These are phyloP conservation scores for Eutrema salsugineum DNA, from an alignment of 441 rosid species.

Conservation along the genomic window DNA sequence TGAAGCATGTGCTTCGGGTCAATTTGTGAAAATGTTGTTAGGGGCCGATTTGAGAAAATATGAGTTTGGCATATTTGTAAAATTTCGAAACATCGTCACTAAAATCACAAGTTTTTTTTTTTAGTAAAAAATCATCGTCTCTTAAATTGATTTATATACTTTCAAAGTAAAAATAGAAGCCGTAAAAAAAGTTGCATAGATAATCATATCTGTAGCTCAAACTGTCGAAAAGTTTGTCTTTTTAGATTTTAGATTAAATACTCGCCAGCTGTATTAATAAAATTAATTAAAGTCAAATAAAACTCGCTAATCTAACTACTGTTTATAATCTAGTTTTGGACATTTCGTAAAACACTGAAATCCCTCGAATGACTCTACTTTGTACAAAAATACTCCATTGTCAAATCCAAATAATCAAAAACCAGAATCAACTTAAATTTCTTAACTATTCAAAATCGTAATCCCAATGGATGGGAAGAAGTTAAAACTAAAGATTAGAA, in stretches of 20 bases:
- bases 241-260: neutral
- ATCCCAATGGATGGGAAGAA: constrained; percentile 13
- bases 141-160: too few relatives aligned
- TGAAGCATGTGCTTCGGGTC: too few relatives aligned
- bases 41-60: too few relatives aligned
- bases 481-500: neutral
- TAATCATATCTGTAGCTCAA: neutral
- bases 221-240: neutral
- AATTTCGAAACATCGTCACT: too few relatives aligned
- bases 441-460: neutral
- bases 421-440: neutral
- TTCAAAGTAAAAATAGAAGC: neutral
- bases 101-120: too few relatives aligned
- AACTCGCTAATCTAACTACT: neutral
- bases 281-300: neutral
- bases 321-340: neutral
- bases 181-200: neutral
- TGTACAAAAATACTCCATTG: neutral
- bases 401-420: neutral
- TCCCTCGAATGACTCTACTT: neutral
- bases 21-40: too few relatives aligned
- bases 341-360: neutral
- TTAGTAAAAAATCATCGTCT: too few relatives aligned
- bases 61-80: too few relatives aligned
- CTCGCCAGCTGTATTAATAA: neutral